Conservation (phyloP, 164 flowering plant genomes). For the Tinospora cordifolia region DNA sequence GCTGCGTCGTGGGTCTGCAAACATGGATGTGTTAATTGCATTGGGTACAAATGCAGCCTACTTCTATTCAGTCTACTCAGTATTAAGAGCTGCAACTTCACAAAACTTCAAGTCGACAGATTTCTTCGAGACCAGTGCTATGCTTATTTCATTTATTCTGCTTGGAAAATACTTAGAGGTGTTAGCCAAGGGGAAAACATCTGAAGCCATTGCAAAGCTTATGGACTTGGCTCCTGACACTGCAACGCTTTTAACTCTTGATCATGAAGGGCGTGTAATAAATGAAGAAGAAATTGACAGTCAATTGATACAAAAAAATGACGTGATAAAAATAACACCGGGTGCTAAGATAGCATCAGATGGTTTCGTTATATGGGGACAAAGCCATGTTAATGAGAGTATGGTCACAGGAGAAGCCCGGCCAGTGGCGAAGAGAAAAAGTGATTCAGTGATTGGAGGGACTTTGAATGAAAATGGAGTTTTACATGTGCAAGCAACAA, state of each 20-base stretch:
- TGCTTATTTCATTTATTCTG: slow-evolving; percentile 85
- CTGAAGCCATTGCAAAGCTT: slow-evolving; percentile 86
- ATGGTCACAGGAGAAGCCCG: slow-evolving; percentile 90
- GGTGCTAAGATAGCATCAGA: slow-evolving; percentile 88
- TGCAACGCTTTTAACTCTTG: slow-evolving; percentile 52
- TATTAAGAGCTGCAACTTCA: slow-evolving; percentile 59
- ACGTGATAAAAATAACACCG: slow-evolving; percentile 65
- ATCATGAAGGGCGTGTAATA: slow-evolving; percentile 51
- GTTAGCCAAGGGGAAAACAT: slow-evolving; percentile 83
- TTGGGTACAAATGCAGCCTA: slow-evolving; percentile 91
- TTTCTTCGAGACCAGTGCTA: slow-evolving; percentile 92
- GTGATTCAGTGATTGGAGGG: slow-evolving; percentile 84
- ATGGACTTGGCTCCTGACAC: slow-evolving; percentile 76
- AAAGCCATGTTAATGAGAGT: slow-evolving; percentile 91
- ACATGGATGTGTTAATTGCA: slow-evolving; percentile 92
- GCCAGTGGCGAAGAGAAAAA: slow-evolving; percentile 70
- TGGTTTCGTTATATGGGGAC: slow-evolving; percentile 77
- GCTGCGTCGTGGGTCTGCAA: slow-evolving; percentile 65
- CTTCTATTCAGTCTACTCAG: slow-evolving; percentile 76
- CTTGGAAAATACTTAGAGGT: slow-evolving; percentile 85
- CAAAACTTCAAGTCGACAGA: slow-evolving; percentile 45
- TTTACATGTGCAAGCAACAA: slow-evolving; percentile 62
- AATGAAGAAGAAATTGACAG: slow-evolving; percentile 70
- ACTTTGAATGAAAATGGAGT: slow-evolving; percentile 85
- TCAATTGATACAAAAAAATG: slow-evolving; percentile 68